Base-by-base conservation (phyloP, 495 filamentous ascomycete genomes). In the Geoglossum glabrum region DNA sequence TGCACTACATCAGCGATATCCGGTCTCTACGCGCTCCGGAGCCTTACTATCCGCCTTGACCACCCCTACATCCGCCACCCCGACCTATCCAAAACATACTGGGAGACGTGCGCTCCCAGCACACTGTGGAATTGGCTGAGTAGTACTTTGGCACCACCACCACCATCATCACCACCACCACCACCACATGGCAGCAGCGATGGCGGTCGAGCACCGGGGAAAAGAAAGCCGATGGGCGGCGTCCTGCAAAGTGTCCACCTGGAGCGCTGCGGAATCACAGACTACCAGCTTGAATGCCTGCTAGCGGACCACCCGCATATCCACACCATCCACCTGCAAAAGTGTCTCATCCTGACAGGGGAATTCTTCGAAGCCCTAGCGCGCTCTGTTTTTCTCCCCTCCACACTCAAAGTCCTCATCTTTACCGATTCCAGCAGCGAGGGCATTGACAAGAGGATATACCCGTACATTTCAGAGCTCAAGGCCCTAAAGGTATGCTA, bases 1-100 rank as follows among this genome's bases (percentile, higher is more conserved):
- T 11, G 11, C 19, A 30, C 56, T 0, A 10, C 30, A 21, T 25
- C 6, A 19, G 0, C 43, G 1, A 31, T 58, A 21, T n/a, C 28
- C 26, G 54, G 9, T 1, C 40, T 63, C n/a, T 17, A 40, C 19
- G 54, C 61, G 1, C 62, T 69, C 21, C 61, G 60, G 5, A 26
- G 31, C 8, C 49, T 69, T 4, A 54, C 58, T 4, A 27, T 69
- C 17, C 62, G 65, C 26, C 62, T 67, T 17, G 64, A 68, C n/a
- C 47, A 63, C 50, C 54, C 60, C 10, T 30, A 43, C 26, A 34
- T 61, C 17, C 60, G 57, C 23, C 55, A 59, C 54, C 9, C 31
- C 25, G 27, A 55, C n/a, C 27, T 47, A 0, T n/a, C 28, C 5
- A 13, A 27, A 31, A 61, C 8, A 49, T 58, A 30, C 59, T 58